These are phyloP conservation scores for Phytophthora ohioensis DNA, from an alignment of 352 stramenopile species.

Conservation along the genomic window DNA sequence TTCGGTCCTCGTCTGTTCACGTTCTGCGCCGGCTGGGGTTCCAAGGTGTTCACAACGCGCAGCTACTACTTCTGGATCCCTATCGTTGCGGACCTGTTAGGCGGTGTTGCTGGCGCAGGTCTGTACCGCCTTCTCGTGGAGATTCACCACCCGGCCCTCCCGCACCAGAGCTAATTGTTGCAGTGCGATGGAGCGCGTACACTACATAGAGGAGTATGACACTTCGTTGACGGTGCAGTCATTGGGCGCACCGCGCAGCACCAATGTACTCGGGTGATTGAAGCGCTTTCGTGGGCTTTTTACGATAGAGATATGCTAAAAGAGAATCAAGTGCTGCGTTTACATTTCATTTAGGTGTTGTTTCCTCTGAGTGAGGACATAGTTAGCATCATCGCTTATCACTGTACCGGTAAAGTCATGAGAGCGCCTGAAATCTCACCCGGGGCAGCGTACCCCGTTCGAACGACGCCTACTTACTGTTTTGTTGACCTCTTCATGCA, in stretches of 20 bases:
- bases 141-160: constrained; percentile 31
- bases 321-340: constrained; percentile 16
- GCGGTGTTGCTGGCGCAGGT: constrained; percentile 40
- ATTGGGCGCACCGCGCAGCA: constrained; percentile 12
- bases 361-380: too few relatives aligned
- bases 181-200: background rate
- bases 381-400: too few relatives aligned
- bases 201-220: constrained; percentile 21
- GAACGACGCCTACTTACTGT: too few relatives aligned
- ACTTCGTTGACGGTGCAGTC: constrained; percentile 1
- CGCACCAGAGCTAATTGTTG: too few relatives aligned
- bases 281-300: constrained; percentile 23
- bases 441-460: too few relatives aligned
- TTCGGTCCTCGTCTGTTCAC: constrained; percentile 55
- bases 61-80: constrained; percentile 56
- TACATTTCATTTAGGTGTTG: constrained; percentile 4
- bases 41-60: constrained; percentile 49
- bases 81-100: constrained; percentile 26
- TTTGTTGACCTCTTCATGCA: too few relatives aligned
- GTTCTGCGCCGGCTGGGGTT: constrained; percentile 46
- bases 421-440: too few relatives aligned
- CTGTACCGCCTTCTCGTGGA: constrained; percentile 32
- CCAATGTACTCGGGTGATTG: background rate
- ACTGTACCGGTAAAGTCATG: too few relatives aligned
- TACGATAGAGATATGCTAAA: constrained; percentile 9